Conservation (phyloP, 371 early-diverging fungal species). For the Mucor sp. region DNA sequence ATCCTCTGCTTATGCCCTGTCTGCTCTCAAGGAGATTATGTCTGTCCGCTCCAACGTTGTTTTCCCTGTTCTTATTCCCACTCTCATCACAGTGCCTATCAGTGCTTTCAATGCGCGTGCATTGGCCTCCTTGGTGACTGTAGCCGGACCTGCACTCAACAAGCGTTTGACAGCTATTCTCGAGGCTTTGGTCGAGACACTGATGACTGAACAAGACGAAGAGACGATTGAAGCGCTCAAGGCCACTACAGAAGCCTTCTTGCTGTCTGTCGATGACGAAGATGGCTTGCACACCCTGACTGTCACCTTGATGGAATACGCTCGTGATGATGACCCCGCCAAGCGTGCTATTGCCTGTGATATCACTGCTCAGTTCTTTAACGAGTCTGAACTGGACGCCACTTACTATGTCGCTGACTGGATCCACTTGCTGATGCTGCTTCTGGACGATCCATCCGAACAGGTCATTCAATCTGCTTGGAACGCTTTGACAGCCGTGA, state of each 20-base stretch:
- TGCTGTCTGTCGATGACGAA: slow-evolving; percentile 72
- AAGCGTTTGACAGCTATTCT: slow-evolving; percentile 80
- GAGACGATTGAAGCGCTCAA: slow-evolving; percentile 69
- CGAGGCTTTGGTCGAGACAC: slow-evolving; percentile 78
- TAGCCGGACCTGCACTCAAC: slow-evolving; percentile 87
- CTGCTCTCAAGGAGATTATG: slow-evolving; percentile 96
- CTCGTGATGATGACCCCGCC: slow-evolving; percentile 56
- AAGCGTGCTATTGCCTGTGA: slow-evolving; percentile 64
- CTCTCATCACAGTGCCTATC: slow-evolving; percentile 87
- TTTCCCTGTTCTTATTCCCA: slow-evolving; percentile 95
- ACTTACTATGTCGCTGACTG: slow-evolving; percentile 81
- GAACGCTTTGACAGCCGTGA: slow-evolving; percentile 79
- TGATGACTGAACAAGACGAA: slow-evolving; percentile 63
- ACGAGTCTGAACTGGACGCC: slow-evolving; percentile 61
- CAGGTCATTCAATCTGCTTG: slow-evolving; percentile 73
- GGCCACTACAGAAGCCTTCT: slow-evolving; percentile 66
- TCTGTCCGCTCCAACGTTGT: slow-evolving; percentile 93
- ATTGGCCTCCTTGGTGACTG: slow-evolving; percentile 86
- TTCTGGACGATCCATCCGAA: slow-evolving; percentile 63
- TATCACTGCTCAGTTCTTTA: slow-evolving; percentile 70
- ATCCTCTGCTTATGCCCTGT: slow-evolving; percentile 75
- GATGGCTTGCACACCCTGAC: slow-evolving; percentile 79
- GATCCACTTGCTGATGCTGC: slow-evolving; percentile 75
- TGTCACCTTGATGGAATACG: slow-evolving; percentile 68
- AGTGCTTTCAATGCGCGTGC: slow-evolving; percentile 91